These are phyloP conservation scores for Polygonum maritimum DNA, from an alignment of 148 eudicot species.

Conservation along the genomic window DNA sequence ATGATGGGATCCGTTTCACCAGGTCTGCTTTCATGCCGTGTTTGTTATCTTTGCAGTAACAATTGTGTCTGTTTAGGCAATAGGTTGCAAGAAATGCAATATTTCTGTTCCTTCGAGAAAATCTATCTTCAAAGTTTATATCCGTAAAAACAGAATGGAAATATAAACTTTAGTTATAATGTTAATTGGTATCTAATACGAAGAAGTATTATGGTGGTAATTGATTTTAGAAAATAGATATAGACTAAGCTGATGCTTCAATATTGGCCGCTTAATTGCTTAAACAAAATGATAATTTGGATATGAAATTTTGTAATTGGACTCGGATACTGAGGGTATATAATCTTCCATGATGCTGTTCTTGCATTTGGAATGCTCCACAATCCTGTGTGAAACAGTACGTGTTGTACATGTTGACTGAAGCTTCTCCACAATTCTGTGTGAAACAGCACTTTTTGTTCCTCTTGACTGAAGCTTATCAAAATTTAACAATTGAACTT, in stretches of 20 bases:
- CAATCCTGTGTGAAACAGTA: neutral
- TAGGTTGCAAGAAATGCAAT: neutral
- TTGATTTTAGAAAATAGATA: neutral
- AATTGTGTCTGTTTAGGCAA: neutral
- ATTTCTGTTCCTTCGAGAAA: neutral
- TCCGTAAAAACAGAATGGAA: neutral
- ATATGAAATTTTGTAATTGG: neutral
- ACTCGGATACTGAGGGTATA: neutral
- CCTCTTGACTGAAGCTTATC: neutral
- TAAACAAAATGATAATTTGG: neutral
- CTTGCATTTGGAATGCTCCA: neutral
- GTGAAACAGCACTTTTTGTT: neutral
- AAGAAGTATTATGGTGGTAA: neutral
- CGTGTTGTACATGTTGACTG: neutral
- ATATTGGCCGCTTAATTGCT: neutral
- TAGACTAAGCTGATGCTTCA: neutral
- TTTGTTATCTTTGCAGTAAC: neutral
- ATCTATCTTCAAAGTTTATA: neutral
- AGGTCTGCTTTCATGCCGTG: constrained; percentile 36
- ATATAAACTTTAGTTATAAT: neutral
- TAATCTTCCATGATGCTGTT: neutral
- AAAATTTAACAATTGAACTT: neutral
- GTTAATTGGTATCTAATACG: neutral
- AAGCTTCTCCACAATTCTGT: neutral
- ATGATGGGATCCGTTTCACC: constrained; percentile 99